A percentile compares a stretch with the other conserved stretches of the same genome.
Conservation (phyloP, 1,284 basidiomycete species). For the Rhodotorula sp. region DNA sequence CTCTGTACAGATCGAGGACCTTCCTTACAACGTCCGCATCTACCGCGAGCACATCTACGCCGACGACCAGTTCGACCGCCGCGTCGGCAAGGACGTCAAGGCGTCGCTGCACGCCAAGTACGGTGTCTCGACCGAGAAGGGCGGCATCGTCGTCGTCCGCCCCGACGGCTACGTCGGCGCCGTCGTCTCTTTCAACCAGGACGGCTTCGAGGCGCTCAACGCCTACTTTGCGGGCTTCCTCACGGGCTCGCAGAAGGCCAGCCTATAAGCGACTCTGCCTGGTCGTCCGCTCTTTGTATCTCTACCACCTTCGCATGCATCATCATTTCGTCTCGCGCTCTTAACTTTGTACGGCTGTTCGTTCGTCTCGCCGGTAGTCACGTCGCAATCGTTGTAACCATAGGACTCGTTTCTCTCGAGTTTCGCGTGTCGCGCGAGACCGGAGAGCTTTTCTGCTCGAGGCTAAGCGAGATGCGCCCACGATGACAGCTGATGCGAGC, state of each 20-base stretch:
- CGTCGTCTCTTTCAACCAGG: conserved; percentile 35
- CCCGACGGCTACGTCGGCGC: conserved; percentile 48
- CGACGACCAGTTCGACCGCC: conserved; percentile 43
- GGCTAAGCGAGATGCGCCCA: too few species aligned
- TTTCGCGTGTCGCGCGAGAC: too few species aligned
- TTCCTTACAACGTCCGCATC: conserved; percentile 38
- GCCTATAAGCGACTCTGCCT: conserved; percentile 2
- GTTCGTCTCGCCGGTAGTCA: too few species aligned
- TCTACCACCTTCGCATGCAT: too few species aligned
- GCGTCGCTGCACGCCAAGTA: conserved; percentile 45
- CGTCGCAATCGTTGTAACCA: too few species aligned
- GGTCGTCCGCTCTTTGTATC: neutral
- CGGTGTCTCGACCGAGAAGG: conserved; percentile 43
- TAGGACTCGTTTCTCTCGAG: too few species aligned
- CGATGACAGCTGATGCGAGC: too few species aligned
- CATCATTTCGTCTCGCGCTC: too few species aligned
- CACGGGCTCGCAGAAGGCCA: conserved; percentile 14
- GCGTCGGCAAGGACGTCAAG: conserved; percentile 34
- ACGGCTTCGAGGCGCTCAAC: conserved; percentile 43
- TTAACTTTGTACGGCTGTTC: too few species aligned
- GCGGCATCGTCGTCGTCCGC: conserved; percentile 46
- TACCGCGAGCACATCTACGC: conserved; percentile 44
- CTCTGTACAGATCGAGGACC: conserved; percentile 30
- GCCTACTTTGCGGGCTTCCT: conserved; percentile 45
- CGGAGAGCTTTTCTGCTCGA: too few species aligned